Base-by-base conservation (phyloP, 306 rosid genomes). In the Acacia confusa region DNA sequence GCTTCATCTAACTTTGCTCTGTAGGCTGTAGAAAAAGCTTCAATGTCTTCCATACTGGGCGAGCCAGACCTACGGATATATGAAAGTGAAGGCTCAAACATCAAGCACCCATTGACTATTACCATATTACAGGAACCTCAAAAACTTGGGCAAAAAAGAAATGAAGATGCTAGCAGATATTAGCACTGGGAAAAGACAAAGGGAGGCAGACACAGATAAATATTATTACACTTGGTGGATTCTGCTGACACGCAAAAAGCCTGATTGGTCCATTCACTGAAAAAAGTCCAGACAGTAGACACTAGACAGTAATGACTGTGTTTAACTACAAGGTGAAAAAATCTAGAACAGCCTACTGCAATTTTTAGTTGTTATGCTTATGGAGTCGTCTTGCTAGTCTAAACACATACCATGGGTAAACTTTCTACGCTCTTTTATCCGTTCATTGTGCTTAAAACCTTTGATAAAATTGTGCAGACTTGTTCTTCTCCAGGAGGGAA, bases 41-140 rank as follows among this genome's bases (percentile, higher is more conserved):
- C 95, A 48, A 92, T 84, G 73, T 95, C 97, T 88, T 92, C 98
- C 92, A 95, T 86, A 73, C 72, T 82, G 43, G 99, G 99, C 78
- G 97, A 95, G 80, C 99, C 97, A 73, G 97, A 95, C 87, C 99
- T 95, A 91, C 50, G 57, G 30, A 82, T 52, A 57, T 55, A 77
- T 73, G 76, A 50, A 73, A 75, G 44, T 70, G 61, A 83, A 38
- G 85, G 55, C 69, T 47, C 84, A 75, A 57, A 76, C 61, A 78
- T 20, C 63, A 81, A 78, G 75, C 40, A 12, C 45, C 50, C 47
- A 73, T 80, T 15, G 52, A 83, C 34, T 43, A 17, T 28, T 22
- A 27, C 38, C 14, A 28, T 22, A 25, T 9, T 69, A 72, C 47
- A 78, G 73, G 63, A 58, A 61, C 41, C 79, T 82, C 25, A 22